phyloP scores from a whole-genome alignment of 2,329 filamentous ascomycete genomes.

The Colletotrichum destructivum region DNA sequence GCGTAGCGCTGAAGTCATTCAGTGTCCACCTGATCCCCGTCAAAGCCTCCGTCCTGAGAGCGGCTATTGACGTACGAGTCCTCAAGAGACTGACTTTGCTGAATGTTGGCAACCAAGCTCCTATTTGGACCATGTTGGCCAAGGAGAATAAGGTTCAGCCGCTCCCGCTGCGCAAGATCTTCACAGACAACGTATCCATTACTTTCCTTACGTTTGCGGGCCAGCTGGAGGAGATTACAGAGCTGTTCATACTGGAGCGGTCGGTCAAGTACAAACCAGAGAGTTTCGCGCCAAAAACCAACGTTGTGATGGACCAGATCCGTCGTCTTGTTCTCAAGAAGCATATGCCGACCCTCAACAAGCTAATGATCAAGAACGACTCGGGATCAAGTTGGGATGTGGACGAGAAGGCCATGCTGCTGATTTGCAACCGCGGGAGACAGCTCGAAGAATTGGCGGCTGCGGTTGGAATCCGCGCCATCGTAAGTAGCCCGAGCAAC shows the following conservation, averaged over 20 bases:
- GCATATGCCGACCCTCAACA: constrained; percentile 68
- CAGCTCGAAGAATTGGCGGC: constrained; percentile 69
- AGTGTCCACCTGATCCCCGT: constrained; percentile 73
- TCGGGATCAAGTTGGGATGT: constrained; percentile 68
- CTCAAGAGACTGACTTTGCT: constrained; percentile 73
- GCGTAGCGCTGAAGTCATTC: constrained; percentile 69
- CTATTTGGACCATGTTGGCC: constrained; percentile 71
- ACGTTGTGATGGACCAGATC: constrained; percentile 70
- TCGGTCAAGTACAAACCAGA: constrained; percentile 66
- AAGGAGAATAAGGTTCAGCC: constrained; percentile 67
- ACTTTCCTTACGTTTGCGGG: constrained; percentile 69
- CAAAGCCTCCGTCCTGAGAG: constrained; percentile 69
- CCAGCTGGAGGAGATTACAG: constrained; percentile 67
- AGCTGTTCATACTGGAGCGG: constrained; percentile 73
- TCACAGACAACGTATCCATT: constrained; percentile 74
- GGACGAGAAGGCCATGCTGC: constrained; percentile 67
- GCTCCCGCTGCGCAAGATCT: constrained; percentile 70
- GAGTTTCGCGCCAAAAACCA: constrained; percentile 66
- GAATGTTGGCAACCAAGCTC: constrained; percentile 73
- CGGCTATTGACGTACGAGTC: constrained; percentile 69
- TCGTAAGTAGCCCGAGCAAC: constrained; percentile 61
- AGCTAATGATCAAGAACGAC: constrained; percentile 74
- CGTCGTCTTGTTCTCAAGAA: constrained; percentile 70
- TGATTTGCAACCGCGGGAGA: constrained; percentile 67
- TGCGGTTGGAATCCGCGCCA: constrained; percentile 66